Evolutionary conservation across 495 filamentous ascomycete genomes (phyloP).

Genomic region (Podospora australis): DNA sequence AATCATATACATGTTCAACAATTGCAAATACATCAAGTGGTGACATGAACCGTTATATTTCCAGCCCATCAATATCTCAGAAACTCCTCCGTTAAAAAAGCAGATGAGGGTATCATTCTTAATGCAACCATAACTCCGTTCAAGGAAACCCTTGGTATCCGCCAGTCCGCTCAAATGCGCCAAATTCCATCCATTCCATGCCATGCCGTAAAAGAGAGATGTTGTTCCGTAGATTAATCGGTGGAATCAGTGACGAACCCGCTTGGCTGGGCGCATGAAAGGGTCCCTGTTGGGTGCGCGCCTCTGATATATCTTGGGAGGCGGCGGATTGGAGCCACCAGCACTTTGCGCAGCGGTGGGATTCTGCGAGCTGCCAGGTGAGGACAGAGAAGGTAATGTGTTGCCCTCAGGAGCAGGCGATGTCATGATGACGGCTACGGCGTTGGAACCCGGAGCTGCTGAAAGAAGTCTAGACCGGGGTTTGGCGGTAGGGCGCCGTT

Average conservation of each 20-base stretch:
- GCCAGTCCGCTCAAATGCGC: no score
- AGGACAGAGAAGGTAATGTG: neutral
- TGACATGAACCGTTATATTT: no score
- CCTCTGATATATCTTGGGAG: neutral
- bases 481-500: neutral
- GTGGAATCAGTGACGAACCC: slow-evolving; percentile 1
- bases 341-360: neutral
- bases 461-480: slow-evolving; percentile 6
- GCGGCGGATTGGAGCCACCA: neutral
- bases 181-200: no score
- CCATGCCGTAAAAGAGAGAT: no score
- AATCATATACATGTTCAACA: no score
- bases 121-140: no score
- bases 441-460: slow-evolving; percentile 16
- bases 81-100: no score
- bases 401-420: neutral
- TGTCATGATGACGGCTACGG: neutral
- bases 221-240: no score
- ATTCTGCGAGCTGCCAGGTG: neutral
- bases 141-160: no score
- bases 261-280: slow-evolving; percentile 28
- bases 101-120: no score
- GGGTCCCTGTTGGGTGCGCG: slow-evolving; percentile 25
- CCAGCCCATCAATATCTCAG: no score
- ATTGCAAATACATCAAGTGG: no score